Base-by-base conservation (phyloP, 768 basidiomycete genomes). In the Pisolithus tinctorius region DNA sequence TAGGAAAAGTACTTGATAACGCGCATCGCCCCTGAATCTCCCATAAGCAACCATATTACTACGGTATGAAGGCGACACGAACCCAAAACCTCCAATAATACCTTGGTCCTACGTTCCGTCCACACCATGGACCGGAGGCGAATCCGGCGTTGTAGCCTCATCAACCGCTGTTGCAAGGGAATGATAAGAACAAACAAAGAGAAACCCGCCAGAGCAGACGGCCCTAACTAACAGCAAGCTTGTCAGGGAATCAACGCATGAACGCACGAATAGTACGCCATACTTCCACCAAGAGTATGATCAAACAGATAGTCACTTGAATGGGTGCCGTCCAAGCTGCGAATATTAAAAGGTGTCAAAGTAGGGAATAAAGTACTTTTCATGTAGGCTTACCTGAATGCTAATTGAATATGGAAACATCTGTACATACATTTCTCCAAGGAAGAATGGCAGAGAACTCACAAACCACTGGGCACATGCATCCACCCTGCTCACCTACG, bases 1-100 rank as follows among this genome's bases (percentile, higher is more conserved):
- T 86, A 87, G 26, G 79, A 82, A 62, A 88, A 88, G 59, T 82
- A 85, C 63, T 86, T 87, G 49, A 88, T 80, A n/a, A 86, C 75
- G 4, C 82, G 76, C 83, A 87, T 86, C 1, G 75, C 77, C 45
- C 77, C 79, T 76, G 47, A 31, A 40, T 37, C 36, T 29, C 16
- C 20, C 50, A 16, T 50, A 27, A 37, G 47, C 17, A 42, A 26
- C 20, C 25, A 6, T 16, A 20, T 43, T 9, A 16, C 40, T 51
- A 9, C 10, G 11, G 25, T 44, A 7, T 4, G 17, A 17, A 25
- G 37, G 16, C 17, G 11, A 26, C 13, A 56, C 69, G 53, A 63
- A 73, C 83, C 75, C 10, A 88, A 63, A 6, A 84, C 76, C 60
- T 87, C 85, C 16, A 81, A 73, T n/a, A 88, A 67, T 0, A 81